Base-by-base conservation (phyloP, 257 asterid species). In the Oldenlandia corymbosa region DNA sequence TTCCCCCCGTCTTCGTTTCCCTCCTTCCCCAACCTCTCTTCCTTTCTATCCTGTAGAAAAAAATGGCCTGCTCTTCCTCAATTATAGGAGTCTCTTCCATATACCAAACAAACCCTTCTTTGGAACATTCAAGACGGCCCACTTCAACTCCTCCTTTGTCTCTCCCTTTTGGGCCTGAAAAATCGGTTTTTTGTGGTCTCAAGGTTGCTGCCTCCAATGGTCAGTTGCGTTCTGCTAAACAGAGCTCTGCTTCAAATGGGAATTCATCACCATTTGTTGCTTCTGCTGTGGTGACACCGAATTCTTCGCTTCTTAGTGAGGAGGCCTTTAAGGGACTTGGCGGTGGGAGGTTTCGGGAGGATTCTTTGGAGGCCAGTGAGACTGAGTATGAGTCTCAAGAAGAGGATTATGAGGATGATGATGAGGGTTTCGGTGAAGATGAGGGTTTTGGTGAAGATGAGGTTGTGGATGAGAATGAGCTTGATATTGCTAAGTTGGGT, bases 251-350 rank as follows among this genome's bases (percentile, higher is more conserved):
- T 42, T 61, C 62, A 16, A 28, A 47, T 58, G 72, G 73, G 65
- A 68, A 48, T 36, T 68, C 68, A 32, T 66, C 62, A 23, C 27
- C 87, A 1, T 71, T 82, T 65, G 81, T 81, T 42, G 73, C 87
- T 49, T 85, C 92, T 3, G 94, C 95, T 12, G 79, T 90, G 14
- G 80, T 71, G 27, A 82, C 92, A 8, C 86, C 92, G 1, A 87
- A 87, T 71, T 82, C 90, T n/a, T 87, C 95, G 59, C 75, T 87
- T 45, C 73, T 90, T 66, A 87, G 95, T 66, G 97, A 90, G 73
- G 90, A 85, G 61, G 95, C 97, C 13, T 85, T 90, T 56, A 90
- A 85, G 78, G 93, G 93, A 6, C 75, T 90, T 55, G 88, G 83
- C n/a, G n/a, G n/a, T n/a, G n/a, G n/a, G n/a, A 85, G 74, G 4